Base-by-base conservation (phyloP, 148 eudicot genomes). In the Rhododendron ferrugineum region DNA sequence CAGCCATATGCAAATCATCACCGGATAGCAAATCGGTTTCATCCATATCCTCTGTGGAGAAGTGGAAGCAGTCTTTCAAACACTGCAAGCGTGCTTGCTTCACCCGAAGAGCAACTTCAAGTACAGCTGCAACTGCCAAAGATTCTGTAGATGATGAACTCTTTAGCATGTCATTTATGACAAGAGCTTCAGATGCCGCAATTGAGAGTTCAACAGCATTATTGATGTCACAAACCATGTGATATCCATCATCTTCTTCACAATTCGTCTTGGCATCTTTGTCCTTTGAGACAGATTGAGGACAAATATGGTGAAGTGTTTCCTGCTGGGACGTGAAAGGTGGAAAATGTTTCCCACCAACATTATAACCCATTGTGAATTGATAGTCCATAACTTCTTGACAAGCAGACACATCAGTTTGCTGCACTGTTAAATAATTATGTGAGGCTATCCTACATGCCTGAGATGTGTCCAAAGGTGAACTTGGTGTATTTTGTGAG, bases 141-240 rank as follows among this genome's bases (percentile, higher is more conserved):
- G 70, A 58, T 66, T 90, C 88, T 49, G 87, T 81, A 81, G 22
- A 47, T 40, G 88, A 72, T 32, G 84, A 92, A 89, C 86, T 85
- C 80, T 88, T 87, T 56, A 90, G 56, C 72, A 91, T 62, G 85
- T 93, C 92, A 89, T 90, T 88, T 86, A 94, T 93, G 81, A 90
- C 92, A 83, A 95, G 85, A 83, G 95, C 98, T 87, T 96, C 99
- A 47, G 99, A 95, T 83, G 99, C 99, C 40, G 93, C 94, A 87
- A 93, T 88, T 23, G 98, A 93, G 82, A 96, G 95, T 86, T 96
- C 99, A 64, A 95, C 89, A 36, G 95, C 98, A 88, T 89, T 89
- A 87, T 83, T 83, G 28, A 89, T 56, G 50, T 91, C 93, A 82
- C 70, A 82, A 84, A 46, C 88, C 79, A 88, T 89, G 66, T 68